A percentile compares a stretch with the other conserved stretches of the same genome.
Conservation (phyloP, 164 flowering plant species). For the Litsea cubeba region DNA sequence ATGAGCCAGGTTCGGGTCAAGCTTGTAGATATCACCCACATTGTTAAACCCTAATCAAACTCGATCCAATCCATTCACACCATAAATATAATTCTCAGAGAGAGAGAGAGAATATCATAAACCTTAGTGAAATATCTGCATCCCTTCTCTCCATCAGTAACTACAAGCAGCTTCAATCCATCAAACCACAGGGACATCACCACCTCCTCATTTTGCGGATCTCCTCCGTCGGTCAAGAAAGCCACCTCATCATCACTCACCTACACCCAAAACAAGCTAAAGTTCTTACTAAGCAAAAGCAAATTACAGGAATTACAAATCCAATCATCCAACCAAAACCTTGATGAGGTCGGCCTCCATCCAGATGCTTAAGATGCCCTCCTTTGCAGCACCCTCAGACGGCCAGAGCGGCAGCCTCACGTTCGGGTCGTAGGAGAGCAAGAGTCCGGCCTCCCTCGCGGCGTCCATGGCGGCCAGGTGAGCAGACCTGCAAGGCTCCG, state of each 20-base stretch:
- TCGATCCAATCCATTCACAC: too few relatives aligned
- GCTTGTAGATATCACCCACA: too few relatives aligned
- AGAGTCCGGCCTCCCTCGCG: constrained; percentile 51
- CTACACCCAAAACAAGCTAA: constrained; percentile 12
- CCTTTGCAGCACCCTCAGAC: constrained; percentile 46
- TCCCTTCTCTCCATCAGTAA: constrained; percentile 73
- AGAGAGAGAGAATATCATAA: not conserved
- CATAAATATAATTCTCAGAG: not conserved
- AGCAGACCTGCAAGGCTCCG: constrained; percentile 71
- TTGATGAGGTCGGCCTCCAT: constrained; percentile 62
- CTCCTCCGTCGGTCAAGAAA: constrained; percentile 55
- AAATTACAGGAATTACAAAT: too few relatives aligned
- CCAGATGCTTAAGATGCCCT: constrained; percentile 75
- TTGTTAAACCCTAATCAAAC: too few relatives aligned
- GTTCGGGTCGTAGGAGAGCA: constrained; percentile 80
- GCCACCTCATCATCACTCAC: constrained; percentile 68
- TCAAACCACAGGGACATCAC: constrained; percentile 52
- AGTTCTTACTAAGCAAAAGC: too few relatives aligned
- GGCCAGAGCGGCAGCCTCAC: constrained; percentile 74
- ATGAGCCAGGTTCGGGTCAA: too few relatives aligned
- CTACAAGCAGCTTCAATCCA: constrained; percentile 53
- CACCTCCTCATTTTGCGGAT: constrained; percentile 42
- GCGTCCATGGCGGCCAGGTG: constrained; percentile 74
- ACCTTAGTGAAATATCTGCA: constrained; percentile 79
- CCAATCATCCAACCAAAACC: constrained; percentile 15